phyloP scores from a whole-genome alignment of 495 filamentous ascomycete species.

The Podospora comata region DNA sequence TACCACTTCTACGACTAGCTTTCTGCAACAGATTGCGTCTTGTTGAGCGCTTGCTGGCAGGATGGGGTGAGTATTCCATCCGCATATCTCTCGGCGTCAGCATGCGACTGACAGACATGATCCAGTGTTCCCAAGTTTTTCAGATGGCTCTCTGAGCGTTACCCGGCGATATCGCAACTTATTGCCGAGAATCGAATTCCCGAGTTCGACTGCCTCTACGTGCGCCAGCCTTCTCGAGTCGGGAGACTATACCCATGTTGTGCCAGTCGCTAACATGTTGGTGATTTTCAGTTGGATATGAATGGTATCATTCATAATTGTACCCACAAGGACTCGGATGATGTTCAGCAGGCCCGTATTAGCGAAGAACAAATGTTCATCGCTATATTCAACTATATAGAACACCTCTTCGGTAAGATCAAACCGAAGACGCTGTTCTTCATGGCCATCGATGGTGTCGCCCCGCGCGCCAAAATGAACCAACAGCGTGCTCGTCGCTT shows the following conservation, averaged over 20 bases:
- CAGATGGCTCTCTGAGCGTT: conserved; percentile 96
- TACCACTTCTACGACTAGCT: conserved; percentile 7
- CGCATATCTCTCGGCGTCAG: background rate
- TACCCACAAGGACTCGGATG: conserved; percentile 91
- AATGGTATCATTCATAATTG: conserved; percentile 99
- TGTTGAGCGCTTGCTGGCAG: conserved; percentile 14
- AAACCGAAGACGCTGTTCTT: conserved; percentile 98
- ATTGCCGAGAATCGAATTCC: conserved; percentile 99
- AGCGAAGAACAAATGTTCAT: conserved; percentile 99
- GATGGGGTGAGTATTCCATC: conserved; percentile 29
- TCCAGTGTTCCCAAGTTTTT: conserved; percentile 94
- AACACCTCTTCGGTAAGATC: conserved; percentile 97
- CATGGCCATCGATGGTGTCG: conserved; percentile 98
- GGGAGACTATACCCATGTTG: background rate
- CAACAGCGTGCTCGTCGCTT: conserved; percentile 96
- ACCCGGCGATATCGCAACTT: conserved; percentile 96
- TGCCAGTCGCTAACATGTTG: conserved; percentile 23
- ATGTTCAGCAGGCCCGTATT: conserved; percentile 85
- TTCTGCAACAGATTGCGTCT: conserved; percentile 5
- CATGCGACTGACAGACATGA: conserved; percentile 19
- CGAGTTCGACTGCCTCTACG: conserved; percentile 96
- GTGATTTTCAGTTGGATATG: conserved; percentile 72
- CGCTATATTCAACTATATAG: conserved; percentile 99
- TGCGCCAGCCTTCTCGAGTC: conserved; percentile 37
- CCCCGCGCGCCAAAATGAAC: conserved; percentile 99